Evolutionary conservation across 805 yeast species (phyloP), one percentile per base, ranked within the genome.

Genomic region (Starmerella apis): DNA sequence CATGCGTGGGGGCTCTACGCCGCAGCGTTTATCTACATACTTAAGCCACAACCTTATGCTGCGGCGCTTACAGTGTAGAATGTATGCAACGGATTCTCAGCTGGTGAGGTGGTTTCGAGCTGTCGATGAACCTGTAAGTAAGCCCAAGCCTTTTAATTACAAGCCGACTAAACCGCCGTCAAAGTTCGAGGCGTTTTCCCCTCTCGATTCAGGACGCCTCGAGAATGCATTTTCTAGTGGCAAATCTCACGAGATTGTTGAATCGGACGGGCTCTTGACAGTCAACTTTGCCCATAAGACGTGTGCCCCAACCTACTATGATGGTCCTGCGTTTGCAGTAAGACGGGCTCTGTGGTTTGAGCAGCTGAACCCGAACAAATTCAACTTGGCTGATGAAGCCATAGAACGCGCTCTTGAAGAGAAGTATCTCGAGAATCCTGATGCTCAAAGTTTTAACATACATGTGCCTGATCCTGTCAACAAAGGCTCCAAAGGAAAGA

Each of bases 311-410:
- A 74, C 80, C 0, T 90, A 80, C 63, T 90, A 96, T 96, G 79
- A 78, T 7, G 96, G 96, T 1, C 92, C 96, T 0, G 67, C 70
- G 0, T 90, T 80, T 61, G 87, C 84, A 52, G 82, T 90, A 1
- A 71, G 95, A 42, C 68, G 96, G 48, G 95, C 95, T 1, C 63
- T 79, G 1, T 90, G 97, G 97, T 86, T 86, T 62, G 58, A 55
- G 46, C 67, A 71, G 32, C 62, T 74, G 9, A 76, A 76, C 46
- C 77, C 78, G 0, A 53, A 60, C 43, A 55, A 61, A 32, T 51
- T 63, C 24, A 59, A 60, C 4, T 94, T 94, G 0, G 65, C 86
- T 24, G 60, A 71, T 9, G 68, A 69, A 1, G 64, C 67, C 1
- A 51, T 80, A 4, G 70, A 92, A 0, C 66, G 69, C 0, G 78